These are phyloP conservation scores for Xylaria sp. DNA, from an alignment of 2,329 filamentous ascomycete genomes.

Conservation along the genomic window DNA sequence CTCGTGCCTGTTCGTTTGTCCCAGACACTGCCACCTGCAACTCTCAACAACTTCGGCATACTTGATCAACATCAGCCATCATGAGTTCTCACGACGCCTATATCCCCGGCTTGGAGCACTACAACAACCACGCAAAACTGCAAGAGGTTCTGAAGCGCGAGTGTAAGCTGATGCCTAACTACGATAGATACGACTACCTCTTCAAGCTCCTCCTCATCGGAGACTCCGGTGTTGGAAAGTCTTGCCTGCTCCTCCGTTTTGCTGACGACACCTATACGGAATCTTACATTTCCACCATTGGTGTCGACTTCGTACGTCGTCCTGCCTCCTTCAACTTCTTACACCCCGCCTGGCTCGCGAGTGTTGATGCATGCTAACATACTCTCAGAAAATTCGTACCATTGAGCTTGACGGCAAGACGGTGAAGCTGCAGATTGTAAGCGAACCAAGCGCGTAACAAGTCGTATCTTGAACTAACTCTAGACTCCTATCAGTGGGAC, in stretches of 20 bases:
- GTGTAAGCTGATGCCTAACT: constrained; percentile 26
- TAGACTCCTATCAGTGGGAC: constrained; percentile 80
- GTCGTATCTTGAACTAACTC: constrained; percentile 45
- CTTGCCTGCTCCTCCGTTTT: constrained; percentile 96
- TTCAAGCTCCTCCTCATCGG: constrained; percentile 99
- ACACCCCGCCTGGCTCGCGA: constrained; percentile 24
- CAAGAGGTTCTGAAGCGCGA: constrained; percentile 36
- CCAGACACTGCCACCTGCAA: not conserved
- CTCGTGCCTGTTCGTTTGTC: constrained; percentile 13
- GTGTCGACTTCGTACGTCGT: constrained; percentile 92
- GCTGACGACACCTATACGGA: constrained; percentile 99
- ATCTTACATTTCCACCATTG: constrained; percentile 99
- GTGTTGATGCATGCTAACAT: constrained; percentile 47
- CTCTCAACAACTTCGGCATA: constrained; percentile 28
- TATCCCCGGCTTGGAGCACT: constrained; percentile 40
- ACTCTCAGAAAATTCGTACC: constrained; percentile 92
- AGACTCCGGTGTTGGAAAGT: constrained; percentile 99
- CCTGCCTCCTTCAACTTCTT: not conserved
- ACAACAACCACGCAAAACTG: constrained; percentile 41
- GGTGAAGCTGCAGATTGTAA: constrained; percentile 98
- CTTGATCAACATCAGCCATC: constrained; percentile 20
- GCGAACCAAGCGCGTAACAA: constrained; percentile 46
- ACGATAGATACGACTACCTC: constrained; percentile 96
- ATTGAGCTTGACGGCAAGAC: constrained; percentile 99
- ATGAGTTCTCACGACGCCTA: constrained; percentile 30